These are phyloP conservation scores for Picea glauca DNA, from an alignment of 75 land plant species.

Conservation along the genomic window DNA sequence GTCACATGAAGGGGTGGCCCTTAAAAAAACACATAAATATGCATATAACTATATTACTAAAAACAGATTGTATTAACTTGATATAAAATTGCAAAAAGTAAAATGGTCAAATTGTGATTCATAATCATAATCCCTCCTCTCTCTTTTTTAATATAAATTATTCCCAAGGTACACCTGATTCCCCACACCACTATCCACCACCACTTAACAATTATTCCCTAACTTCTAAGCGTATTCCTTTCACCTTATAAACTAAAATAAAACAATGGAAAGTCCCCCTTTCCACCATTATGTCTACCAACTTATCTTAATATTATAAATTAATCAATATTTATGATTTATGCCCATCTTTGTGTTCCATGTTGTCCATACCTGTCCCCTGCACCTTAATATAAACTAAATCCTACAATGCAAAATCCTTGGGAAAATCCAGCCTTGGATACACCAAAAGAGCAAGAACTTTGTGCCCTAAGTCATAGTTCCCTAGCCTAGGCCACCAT, in stretches of 20 bases:
- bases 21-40: too few species aligned
- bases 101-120: too few species aligned
- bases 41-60: too few species aligned
- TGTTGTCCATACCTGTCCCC: constrained; percentile 3
- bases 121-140: too few species aligned
- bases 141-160: too few species aligned
- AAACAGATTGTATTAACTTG: too few species aligned
- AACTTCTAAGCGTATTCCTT: not conserved
- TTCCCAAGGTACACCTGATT: too few species aligned
- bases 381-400: not conserved
- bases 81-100: too few species aligned
- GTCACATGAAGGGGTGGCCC: too few species aligned
- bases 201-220: not conserved
- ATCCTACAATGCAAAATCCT: not conserved
- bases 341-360: not conserved
- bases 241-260: not conserved
- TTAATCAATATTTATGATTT: not conserved
- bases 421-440: not conserved
- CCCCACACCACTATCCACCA: too few species aligned
- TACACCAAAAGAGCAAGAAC: not conserved
- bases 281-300: not conserved
- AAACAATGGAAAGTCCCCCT: not conserved
- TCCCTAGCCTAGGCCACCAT: not conserved
- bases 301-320: not conserved
- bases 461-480: not conserved